Base-by-base conservation (phyloP, 495 filamentous ascomycete species). In the Talaromyces proteolyticus region DNA sequence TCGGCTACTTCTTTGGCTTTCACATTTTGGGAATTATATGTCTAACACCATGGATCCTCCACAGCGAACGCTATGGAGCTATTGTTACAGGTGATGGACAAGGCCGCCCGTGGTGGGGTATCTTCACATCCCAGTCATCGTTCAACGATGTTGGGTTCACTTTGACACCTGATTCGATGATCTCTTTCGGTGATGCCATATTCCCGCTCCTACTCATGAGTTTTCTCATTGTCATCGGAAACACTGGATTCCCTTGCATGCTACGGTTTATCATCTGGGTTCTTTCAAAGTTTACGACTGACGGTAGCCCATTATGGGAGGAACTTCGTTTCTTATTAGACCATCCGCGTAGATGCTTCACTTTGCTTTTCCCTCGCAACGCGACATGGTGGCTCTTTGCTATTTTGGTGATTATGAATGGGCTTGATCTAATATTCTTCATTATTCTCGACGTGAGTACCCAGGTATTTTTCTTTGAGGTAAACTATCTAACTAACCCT, bases 331-430 rank as follows among this genome's bases (percentile, higher is more conserved):
- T 97, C 60, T 75, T 97, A 17, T 77, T 97, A 20, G 92, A 96
- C 58, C 93, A 97, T 58, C 92, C 92, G 20, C 85, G 92, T 53
- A 85, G 93, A 29, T 97, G 92, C 66, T 97, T 96, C 62, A 96
- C 91, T 0, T 75, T 97, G 18, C 73, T 97, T 0, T 97, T 97
- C 58, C 92, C 91, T 6, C 80, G 84, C 0, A 80, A 81, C 42
- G 91, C 92, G n/a, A 96, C 88, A 8, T 96, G 91, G 92, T 94
- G 89, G 89, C 78, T 97, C 2, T 93, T 96, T 63, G 84, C 82
- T 50, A 83, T 95, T 49, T 71, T 97, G n/a, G 72, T 93, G 6
- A 55, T 81, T 3, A 74, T 97, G 54, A 97, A 97, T 59, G 81
- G 75, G 17, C 66, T 90, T 11, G 92, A 97, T 65, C 60, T 95